Conservation (phyloP, 2,329 filamentous ascomycete species). For the Xylariaceae sp. region DNA sequence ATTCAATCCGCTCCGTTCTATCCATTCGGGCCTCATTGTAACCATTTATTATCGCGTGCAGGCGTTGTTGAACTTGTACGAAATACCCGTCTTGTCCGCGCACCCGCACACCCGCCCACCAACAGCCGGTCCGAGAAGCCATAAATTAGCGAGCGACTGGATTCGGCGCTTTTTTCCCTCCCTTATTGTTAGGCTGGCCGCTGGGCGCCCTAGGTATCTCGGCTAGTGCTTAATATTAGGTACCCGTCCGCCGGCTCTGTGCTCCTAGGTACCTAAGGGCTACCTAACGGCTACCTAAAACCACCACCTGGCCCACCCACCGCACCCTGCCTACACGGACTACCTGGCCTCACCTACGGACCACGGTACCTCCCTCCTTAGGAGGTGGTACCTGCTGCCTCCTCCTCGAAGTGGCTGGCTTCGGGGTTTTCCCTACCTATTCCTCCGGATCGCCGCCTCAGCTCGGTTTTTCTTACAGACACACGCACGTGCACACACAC, state of each 20-base stretch:
- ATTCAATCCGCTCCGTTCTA: background rate
- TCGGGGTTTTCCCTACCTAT: background rate
- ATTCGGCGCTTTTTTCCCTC: conserved; percentile 5
- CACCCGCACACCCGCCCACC: conserved; percentile 19
- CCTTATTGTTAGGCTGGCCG: background rate
- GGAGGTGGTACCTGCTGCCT: background rate
- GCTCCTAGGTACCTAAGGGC: background rate
- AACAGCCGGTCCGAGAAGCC: conserved; percentile 23
- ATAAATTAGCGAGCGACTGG: conserved; percentile 18
- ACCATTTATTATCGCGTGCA: conserved; percentile 1
- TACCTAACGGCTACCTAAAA: background rate
- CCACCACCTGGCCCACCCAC: no score
- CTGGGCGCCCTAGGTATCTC: background rate
- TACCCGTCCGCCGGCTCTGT: conserved; percentile 12
- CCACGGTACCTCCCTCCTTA: background rate
- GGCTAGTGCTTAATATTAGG: conserved; percentile 2
- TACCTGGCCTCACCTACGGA: no score
- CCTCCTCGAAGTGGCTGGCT: background rate
- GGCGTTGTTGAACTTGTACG: conserved; percentile 5
- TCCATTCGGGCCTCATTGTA: background rate
- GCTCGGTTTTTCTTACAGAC: conserved; percentile 6
- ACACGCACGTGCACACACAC: conserved; percentile 2
- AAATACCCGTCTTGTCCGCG: conserved; percentile 20
- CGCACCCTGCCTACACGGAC: no score
- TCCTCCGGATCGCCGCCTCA: conserved; percentile 9